These are phyloP conservation scores for Medicago truncatula DNA, from an alignment of 306 rosid species.

Conservation along the genomic window DNA sequence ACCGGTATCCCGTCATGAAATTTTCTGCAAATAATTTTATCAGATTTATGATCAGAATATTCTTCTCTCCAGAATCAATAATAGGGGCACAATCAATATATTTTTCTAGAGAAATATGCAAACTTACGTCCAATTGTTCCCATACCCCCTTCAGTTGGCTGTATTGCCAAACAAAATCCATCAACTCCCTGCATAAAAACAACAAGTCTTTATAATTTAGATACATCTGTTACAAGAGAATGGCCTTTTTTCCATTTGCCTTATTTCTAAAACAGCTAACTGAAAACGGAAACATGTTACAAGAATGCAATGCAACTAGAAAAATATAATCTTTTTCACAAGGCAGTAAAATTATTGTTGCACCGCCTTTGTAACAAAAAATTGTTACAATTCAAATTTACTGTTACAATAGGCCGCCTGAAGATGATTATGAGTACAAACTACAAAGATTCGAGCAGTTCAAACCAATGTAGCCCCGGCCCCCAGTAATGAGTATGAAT, in stretches of 20 bases:
- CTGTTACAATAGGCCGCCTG: not conserved
- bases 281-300: constrained; percentile 9
- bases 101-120: constrained; percentile 31
- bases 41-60: constrained; percentile 27
- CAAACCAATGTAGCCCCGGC: constrained; percentile 4
- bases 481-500: constrained; percentile 3
- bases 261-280: not conserved
- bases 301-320: constrained; percentile 9
- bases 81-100: constrained; percentile 21
- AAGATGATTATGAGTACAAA: not conserved
- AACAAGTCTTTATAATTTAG: constrained; percentile 32
- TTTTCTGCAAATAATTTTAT: constrained; percentile 66
- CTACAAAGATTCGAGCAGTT: not conserved
- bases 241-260: not conserved
- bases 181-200: constrained; percentile 65
- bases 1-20: constrained; percentile 84
- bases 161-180: constrained; percentile 88
- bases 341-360: not conserved
- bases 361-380: constrained; percentile 2
- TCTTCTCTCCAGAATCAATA: constrained; percentile 9
- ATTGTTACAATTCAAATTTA: constrained; percentile 20
- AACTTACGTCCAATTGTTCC: constrained; percentile 93
- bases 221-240: constrained; percentile 18
- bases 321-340: not conserved
- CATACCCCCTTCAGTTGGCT: constrained; percentile 70